Percentiles rank a stretch among this genome's conserved stretches.
Conservation (phyloP, 83 land plant species). For the Picea abies region DNA sequence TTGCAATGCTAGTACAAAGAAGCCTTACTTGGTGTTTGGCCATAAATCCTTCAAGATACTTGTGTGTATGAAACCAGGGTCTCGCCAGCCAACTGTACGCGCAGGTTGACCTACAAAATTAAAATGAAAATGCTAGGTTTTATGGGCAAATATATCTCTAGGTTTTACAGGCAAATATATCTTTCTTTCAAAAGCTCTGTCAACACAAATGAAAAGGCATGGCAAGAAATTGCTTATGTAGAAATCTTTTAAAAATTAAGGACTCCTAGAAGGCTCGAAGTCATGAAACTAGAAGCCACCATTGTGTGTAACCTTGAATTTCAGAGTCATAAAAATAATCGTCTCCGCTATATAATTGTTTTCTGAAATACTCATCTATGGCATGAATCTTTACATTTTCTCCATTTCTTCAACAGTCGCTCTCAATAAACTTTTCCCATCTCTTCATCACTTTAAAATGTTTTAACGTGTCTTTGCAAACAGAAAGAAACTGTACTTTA, state of each 20-base stretch:
- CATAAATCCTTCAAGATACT: slow-evolving; percentile 76
- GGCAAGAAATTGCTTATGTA: neutral
- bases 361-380: neutral
- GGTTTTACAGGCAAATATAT: no score
- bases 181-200: neutral
- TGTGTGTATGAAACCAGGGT: slow-evolving; percentile 96
- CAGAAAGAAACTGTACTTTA: neutral
- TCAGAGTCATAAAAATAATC: neutral
- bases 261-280: neutral
- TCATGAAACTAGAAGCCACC: neutral
- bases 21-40: slow-evolving; percentile 65
- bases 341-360: neutral
- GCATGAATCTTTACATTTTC: slow-evolving; percentile 5
- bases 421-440: no score
- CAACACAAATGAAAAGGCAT: neutral
- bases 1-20: neutral
- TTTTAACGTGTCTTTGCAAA: neutral
- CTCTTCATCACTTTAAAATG: neutral
- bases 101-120: slow-evolving; percentile 79
- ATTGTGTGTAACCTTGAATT: neutral
- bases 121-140: no score
- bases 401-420: neutral
- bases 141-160: no score
- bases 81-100: slow-evolving; percentile 92
- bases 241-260: neutral